phyloP scores from a whole-genome alignment of 1,139 yeast species.

The Lizanozyma gosingica region DNA sequence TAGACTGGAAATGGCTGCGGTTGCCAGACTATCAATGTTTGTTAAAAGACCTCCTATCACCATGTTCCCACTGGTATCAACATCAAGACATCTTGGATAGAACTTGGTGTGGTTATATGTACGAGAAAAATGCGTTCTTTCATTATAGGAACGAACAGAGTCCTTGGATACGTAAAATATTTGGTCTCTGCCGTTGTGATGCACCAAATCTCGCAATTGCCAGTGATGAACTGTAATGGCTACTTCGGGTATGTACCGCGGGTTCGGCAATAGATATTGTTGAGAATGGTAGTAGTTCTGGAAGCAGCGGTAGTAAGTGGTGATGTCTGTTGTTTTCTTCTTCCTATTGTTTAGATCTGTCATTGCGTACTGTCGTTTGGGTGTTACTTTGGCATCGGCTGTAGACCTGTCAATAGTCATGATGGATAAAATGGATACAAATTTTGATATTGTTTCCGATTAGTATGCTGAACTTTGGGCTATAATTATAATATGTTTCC shows the following conservation, averaged over 20 bases:
- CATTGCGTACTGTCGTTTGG: neutral
- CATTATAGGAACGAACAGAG: neutral
- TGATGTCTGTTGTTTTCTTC: neutral
- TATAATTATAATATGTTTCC: too few species aligned
- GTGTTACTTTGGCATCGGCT: neutral
- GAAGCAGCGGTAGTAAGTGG: constrained; percentile 26
- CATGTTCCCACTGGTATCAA: constrained; percentile 17
- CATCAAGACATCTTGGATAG: constrained; percentile 27
- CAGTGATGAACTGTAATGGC: constrained; percentile 32
- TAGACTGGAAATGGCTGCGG: constrained; percentile 5
- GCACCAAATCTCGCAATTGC: constrained; percentile 36
- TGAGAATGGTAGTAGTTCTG: constrained; percentile 39
- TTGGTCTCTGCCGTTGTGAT: constrained; percentile 9
- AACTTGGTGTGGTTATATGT: constrained; percentile 16
- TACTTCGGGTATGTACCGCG: constrained; percentile 25
- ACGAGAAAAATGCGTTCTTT: neutral
- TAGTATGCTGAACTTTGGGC: too few species aligned
- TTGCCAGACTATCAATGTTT: neutral
- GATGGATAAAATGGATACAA: too few species aligned
- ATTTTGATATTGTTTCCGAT: too few species aligned
- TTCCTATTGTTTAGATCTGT: neutral
- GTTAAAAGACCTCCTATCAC: constrained; percentile 31
- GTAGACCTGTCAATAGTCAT: neutral
- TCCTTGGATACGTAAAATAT: neutral
- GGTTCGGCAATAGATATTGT: constrained; percentile 29